Evolutionary conservation across 31 red algal genomes (phyloP).

Genomic region (Odonthalia washingtoniensis): DNA sequence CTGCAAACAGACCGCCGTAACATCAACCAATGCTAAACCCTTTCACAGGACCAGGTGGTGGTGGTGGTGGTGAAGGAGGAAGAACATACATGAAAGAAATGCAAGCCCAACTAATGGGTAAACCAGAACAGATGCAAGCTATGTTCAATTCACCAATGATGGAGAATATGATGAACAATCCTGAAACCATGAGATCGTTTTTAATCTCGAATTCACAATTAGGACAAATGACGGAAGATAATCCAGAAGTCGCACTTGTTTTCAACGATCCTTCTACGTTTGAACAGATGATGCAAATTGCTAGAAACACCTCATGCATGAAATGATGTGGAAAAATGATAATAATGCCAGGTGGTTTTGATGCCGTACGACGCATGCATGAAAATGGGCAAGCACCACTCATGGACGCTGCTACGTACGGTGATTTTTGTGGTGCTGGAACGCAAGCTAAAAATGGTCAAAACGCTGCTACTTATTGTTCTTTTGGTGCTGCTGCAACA

Average conservation of each 20-base stretch:
- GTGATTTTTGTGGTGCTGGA: too few species aligned
- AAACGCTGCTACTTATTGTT: constrained; percentile 60
- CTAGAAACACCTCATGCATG: constrained; percentile 95
- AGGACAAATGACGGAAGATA: constrained; percentile 88
- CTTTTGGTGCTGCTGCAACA: not conserved
- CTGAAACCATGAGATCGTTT: constrained; percentile 84
- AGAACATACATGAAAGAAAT: constrained; percentile 50
- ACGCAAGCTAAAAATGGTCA: too few species aligned
- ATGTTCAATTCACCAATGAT: constrained; percentile 96
- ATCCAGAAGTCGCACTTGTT: constrained; percentile 94
- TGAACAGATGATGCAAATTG: constrained; percentile 96
- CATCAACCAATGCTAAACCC: constrained; percentile 12
- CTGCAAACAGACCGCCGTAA: not conserved
- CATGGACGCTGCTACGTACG: constrained; percentile 78
- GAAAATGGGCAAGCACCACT: constrained; percentile 91
- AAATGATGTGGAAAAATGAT: constrained; percentile 98
- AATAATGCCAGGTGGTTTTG: constrained; percentile 99
- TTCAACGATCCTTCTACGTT: constrained; percentile 96
- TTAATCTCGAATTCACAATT: constrained; percentile 98
- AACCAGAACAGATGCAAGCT: constrained; percentile 90
- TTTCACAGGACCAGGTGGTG: constrained; percentile 3
- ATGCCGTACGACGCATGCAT: constrained; percentile 96
- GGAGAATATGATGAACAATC: constrained; percentile 94
- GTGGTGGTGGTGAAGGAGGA: constrained; percentile 46
- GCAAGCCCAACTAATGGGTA: constrained; percentile 78